Evolutionary conservation across 257 asterid species (phyloP).

Genomic region (Plantago elongata): DNA sequence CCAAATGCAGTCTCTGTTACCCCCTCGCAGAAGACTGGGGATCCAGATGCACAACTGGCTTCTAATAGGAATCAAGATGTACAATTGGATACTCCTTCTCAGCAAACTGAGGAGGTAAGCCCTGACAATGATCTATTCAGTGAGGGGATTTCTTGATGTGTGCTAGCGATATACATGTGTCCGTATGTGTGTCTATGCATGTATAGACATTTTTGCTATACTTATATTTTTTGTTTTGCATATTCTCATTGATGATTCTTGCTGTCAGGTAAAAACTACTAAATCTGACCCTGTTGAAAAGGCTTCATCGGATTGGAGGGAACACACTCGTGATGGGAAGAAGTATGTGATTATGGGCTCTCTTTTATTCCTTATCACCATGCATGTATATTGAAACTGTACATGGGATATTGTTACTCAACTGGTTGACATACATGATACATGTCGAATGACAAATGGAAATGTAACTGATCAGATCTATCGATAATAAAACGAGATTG

Average conservation of each 20-base stretch:
- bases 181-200: no score
- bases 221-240: neutral
- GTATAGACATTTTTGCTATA: no score
- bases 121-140: slow-evolving; percentile 28
- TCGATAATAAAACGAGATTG: neutral
- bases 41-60: slow-evolving; percentile 33
- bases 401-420: no score
- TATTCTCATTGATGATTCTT: slow-evolving; percentile 13
- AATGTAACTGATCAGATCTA: neutral
- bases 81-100: slow-evolving; percentile 40
- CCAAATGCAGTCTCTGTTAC: slow-evolving; percentile 41
- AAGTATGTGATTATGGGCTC: slow-evolving; percentile 35
- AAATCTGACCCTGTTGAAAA: slow-evolving; percentile 30
- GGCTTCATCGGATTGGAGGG: slow-evolving; percentile 55
- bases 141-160: slow-evolving; percentile 28
- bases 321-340: slow-evolving; percentile 68
- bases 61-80: slow-evolving; percentile 31
- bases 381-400: no score
- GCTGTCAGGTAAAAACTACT: slow-evolving; percentile 45
- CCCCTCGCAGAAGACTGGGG: slow-evolving; percentile 45
- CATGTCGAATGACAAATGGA: no score
- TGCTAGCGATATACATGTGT: neutral
- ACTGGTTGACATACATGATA: no score
- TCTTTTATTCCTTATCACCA: no score
- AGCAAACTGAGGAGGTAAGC: slow-evolving; percentile 40